Evolutionary conservation across 331 rosid species (phyloP).

Genomic region (Phaseolus coccineus): DNA sequence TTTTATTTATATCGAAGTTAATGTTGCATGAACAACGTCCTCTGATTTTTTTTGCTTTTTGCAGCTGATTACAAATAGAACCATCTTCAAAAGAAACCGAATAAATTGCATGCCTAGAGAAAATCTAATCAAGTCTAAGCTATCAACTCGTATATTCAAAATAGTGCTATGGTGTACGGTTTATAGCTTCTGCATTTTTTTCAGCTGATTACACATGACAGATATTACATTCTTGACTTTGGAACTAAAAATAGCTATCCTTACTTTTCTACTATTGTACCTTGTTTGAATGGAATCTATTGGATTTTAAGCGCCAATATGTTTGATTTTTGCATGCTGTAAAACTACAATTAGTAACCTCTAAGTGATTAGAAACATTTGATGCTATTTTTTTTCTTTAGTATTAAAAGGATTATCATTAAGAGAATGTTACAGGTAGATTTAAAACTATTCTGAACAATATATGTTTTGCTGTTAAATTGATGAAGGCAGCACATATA

Average conservation of each 20-base stretch:
- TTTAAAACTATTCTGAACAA: neutral
- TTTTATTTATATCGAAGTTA: neutral
- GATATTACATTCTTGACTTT: conserved; percentile 39
- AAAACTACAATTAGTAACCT: conserved; percentile 7
- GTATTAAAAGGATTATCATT: neutral
- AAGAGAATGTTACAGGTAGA: neutral
- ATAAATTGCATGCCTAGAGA: too few relatives aligned
- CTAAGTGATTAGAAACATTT: conserved; percentile 4
- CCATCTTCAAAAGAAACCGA: neutral
- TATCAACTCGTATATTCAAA: too few relatives aligned
- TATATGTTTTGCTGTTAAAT: conserved; percentile 34
- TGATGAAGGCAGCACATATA: conserved; percentile 21
- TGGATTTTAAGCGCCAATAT: conserved; percentile 19
- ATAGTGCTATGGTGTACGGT: too few relatives aligned
- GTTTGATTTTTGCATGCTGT: conserved; percentile 24
- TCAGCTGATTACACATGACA: conserved; percentile 37
- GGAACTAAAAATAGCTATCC: conserved; percentile 44
- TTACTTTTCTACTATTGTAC: conserved; percentile 45
- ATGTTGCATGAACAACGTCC: neutral
- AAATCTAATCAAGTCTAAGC: too few relatives aligned
- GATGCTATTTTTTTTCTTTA: neutral
- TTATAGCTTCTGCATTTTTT: conserved; percentile 38
- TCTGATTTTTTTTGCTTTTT: neutral
- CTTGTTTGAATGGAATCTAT: conserved; percentile 49
- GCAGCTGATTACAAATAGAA: neutral